Percentiles rank a stretch among this genome's conserved stretches.
These are phyloP conservation scores for Ruellia speciosa DNA, from an alignment of 305 asterid genomes.

Conservation along the genomic window DNA sequence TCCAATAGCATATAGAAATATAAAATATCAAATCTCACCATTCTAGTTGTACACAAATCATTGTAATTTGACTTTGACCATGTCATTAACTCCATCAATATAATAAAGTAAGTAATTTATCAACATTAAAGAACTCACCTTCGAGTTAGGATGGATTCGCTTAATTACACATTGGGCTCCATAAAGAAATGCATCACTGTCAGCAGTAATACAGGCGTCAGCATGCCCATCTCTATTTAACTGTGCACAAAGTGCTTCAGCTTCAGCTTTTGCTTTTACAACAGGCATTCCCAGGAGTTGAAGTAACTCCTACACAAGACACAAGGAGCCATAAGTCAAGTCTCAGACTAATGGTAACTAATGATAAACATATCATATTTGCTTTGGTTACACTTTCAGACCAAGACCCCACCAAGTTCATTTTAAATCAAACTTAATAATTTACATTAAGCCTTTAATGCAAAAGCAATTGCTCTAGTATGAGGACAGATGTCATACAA, in stretches of 20 bases:
- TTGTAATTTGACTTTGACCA: too few relatives aligned
- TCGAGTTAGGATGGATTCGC: conserved; percentile 64
- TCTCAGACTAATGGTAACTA: conserved; percentile 1
- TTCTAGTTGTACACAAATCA: too few relatives aligned
- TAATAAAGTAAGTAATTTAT: conserved; percentile 13
- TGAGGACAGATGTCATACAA: too few relatives aligned
- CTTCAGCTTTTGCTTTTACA: conserved; percentile 77
- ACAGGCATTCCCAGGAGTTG: conserved; percentile 88
- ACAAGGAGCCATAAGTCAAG: conserved; percentile 19
- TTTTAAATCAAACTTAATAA: not conserved
- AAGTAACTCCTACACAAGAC: conserved; percentile 61
- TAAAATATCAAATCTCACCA: too few relatives aligned
- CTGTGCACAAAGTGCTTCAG: conserved; percentile 95
- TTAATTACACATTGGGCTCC: conserved; percentile 84
- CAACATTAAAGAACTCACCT: conserved; percentile 37
- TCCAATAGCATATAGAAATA: too few relatives aligned
- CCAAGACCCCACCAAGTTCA: too few relatives aligned
- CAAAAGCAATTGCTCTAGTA: too few relatives aligned
- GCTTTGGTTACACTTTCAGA: too few relatives aligned
- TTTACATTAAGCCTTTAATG: not conserved
- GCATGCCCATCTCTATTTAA: conserved; percentile 73
- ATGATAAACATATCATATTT: not conserved
- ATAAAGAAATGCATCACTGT: conserved; percentile 80
- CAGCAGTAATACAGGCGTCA: conserved; percentile 93
- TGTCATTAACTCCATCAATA: too few relatives aligned